Base-by-base conservation (phyloP, 495 filamentous ascomycete genomes). In the Xylaria sp. region DNA sequence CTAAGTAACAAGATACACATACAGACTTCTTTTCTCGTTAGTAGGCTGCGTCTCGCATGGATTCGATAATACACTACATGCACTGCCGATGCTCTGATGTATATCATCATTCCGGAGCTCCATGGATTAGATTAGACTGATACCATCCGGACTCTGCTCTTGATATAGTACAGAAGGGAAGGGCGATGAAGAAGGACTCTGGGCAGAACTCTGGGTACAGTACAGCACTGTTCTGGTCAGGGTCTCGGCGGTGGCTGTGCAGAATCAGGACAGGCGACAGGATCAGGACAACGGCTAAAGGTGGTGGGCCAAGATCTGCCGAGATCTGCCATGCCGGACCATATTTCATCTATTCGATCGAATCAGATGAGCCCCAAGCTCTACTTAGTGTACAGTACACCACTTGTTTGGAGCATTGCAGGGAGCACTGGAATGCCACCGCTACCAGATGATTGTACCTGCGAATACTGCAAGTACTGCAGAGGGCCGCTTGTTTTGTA, bases 301-400 rank as follows among this genome's bases (percentile, higher is more conserved):
- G 66, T 17, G 52, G 67, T 37, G 44, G 53, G 67, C 67, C 67
- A 61, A 61, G 67, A 69, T 69, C 67, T 69, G 44, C 67, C 67
- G 57, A 69, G 67, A 69, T 69, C 57, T 69, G 53, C 52, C 24
- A 43, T 67, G 64, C 64, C 48, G 48, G 64, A 67, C 62, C 44
- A 65, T 63, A 29, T 46, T 63, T 66, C 24, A 66, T 52, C 17
- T 14, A 43, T 24, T 7, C 61, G 24, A 64, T 9, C 8, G 37
- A 44, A 44, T 44, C 59, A 61, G 21, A 43, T 17, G 26, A n/a
- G 5, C 31, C 29, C 48, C 48, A 52, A 52, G 48, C 48, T 26
- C 48, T n/a, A n/a, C n/a, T n/a, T n/a, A n/a, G n/a, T n/a, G n/a
- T n/a, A n/a, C n/a, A n/a, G n/a, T n/a, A n/a, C n/a, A n/a, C n/a